Conservation (phyloP, 1,139 yeast species). For the Taphrina pruni region DNA sequence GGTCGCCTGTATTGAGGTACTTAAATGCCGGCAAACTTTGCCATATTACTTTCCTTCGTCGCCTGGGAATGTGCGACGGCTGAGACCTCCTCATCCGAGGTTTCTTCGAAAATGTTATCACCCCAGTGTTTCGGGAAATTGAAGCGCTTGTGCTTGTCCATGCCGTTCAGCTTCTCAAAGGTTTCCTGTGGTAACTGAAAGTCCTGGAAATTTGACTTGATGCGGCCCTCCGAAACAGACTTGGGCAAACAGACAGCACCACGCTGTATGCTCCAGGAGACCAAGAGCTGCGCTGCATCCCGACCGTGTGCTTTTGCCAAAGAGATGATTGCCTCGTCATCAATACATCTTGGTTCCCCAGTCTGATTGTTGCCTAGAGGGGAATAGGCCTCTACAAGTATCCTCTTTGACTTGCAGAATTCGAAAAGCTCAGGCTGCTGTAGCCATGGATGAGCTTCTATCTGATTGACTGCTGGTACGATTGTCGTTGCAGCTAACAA, state of each 20-base stretch:
- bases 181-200: slow-evolving; percentile 48
- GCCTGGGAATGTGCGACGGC: slow-evolving; percentile 7
- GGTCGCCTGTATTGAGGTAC: background rate
- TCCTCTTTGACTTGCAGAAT: slow-evolving; percentile 61
- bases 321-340: background rate
- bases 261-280: slow-evolving; percentile 75
- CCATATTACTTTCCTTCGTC: slow-evolving; percentile 9
- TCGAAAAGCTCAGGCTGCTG: slow-evolving; percentile 71
- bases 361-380: slow-evolving; percentile 58
- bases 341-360: slow-evolving; percentile 3
- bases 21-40: slow-evolving; percentile 10
- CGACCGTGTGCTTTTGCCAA: background rate
- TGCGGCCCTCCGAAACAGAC: slow-evolving; percentile 66
- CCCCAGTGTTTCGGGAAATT: slow-evolving; percentile 13
- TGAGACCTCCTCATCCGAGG: background rate
- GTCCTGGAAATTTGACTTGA: slow-evolving; percentile 62
- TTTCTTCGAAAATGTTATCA: slow-evolving; percentile 10
- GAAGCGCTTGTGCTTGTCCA: slow-evolving; percentile 21
- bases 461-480: slow-evolving; percentile 74
- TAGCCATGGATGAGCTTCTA: slow-evolving; percentile 75
- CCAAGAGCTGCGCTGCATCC: slow-evolving; percentile 44
- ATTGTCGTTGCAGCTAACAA: slow-evolving; percentile 61
- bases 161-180: slow-evolving; percentile 2
- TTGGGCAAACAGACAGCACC: slow-evolving; percentile 75
- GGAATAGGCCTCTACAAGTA: slow-evolving; percentile 74